Base-by-base conservation (phyloP, 352 stramenopile species). In the Globisporangium perplexum region DNA sequence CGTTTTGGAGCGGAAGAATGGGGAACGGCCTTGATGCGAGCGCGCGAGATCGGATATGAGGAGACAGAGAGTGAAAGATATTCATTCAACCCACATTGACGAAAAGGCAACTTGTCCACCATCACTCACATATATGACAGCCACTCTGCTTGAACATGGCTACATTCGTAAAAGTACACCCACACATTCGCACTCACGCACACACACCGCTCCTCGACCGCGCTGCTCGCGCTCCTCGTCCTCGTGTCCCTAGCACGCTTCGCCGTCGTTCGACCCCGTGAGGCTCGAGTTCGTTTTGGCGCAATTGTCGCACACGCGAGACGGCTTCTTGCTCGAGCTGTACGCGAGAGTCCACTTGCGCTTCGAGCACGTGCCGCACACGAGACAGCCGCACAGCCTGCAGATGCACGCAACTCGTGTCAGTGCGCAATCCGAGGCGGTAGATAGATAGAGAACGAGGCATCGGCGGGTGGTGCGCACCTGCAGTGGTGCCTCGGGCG, bases 321-420 rank as follows among this genome's bases (percentile, higher is more conserved):
- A 90, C 12, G 82, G 74, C 55, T 92, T 92, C 59, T 88, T 92
- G 55, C 68, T 86, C 28, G 75, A 80, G 44, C 74, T 82, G 60
- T 88, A 90, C 31, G 82, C 74, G 23, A 92, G 59, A 51, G 71
- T 84, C 82, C 82, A 92, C 50, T 84, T 83, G 50, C 77, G 68
- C 50, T 74, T 82, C 38, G 84, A 94, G 69, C 84, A 94, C 54
- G 86, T 74, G 39, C 84, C 82, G 61, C 84, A 94, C 31, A 94
- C 81, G 22, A 92, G 71, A 57, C 72, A 88, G 4, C 84, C 84
- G 47, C 84, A 94, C 17, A 90, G 69, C 50, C 83, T 90, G 62
- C 18, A 52, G 52, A 38, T 18, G 62, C 17, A 22, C 46, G 56
- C 26, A 43, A 18, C 7, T 50, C 31, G 56, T 50, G 35, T 23